phyloP scores from a whole-genome alignment of 2,329 filamentous ascomycete species.

The Aciculosporium take region DNA sequence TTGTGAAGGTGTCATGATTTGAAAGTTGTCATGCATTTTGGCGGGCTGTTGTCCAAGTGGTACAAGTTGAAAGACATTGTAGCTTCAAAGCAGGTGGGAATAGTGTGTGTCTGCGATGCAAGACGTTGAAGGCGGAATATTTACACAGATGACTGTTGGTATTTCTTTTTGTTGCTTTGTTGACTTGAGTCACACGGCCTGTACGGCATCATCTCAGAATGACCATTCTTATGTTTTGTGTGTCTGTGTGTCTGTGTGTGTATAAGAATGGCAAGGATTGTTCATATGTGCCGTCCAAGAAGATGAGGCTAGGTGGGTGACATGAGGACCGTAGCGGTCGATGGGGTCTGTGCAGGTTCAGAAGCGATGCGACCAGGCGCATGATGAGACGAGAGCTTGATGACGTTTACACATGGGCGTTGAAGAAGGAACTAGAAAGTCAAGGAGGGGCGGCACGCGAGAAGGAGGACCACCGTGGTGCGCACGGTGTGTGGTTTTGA shows the following conservation, averaged over 20 bases:
- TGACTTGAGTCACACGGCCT: neutral
- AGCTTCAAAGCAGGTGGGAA: neutral
- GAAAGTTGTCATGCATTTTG: neutral
- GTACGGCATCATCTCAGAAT: constrained; percentile 1
- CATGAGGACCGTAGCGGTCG: neutral
- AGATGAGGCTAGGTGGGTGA: neutral
- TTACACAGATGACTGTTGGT: neutral
- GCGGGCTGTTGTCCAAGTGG: neutral
- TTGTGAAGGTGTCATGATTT: neutral
- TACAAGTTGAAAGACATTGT: neutral
- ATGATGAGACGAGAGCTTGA: no score
- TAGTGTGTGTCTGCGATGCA: neutral
- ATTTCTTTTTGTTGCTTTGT: neutral
- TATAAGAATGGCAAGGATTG: neutral
- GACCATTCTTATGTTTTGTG: neutral
- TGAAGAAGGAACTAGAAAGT: neutral
- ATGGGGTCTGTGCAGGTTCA: no score
- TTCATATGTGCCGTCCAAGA: neutral
- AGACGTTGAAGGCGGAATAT: neutral
- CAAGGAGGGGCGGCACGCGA: neutral
- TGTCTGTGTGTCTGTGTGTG: no score
- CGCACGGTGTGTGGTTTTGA: neutral
- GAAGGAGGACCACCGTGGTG: no score
- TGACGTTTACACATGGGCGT: neutral
- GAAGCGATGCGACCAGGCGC: no score